phyloP scores from a whole-genome alignment of 2,329 filamentous ascomycete genomes.

The Trichoderma arundinaceum region DNA sequence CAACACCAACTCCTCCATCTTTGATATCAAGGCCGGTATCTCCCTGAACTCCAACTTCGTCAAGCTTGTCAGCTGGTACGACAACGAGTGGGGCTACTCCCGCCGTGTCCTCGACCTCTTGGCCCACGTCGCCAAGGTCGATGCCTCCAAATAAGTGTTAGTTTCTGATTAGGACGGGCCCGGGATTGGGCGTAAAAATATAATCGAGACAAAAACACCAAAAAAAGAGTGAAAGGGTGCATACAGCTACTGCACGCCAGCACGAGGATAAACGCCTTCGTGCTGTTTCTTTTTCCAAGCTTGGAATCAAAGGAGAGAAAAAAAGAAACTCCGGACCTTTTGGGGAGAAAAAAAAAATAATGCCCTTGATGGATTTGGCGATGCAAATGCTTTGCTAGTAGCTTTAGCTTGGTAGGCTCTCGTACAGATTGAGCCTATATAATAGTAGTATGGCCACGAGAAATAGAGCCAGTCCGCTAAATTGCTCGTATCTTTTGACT shows the following conservation, averaged over 20 bases:
- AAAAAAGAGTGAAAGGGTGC: slow-evolving; percentile 38
- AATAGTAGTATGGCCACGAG: slow-evolving; percentile 16
- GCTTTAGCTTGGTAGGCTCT: slow-evolving; percentile 17
- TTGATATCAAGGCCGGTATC: slow-evolving; percentile 99
- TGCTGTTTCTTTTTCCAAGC: slow-evolving; percentile 12
- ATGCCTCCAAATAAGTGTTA: slow-evolving; percentile 59
- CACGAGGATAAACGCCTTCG: background rate
- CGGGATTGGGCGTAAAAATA: background rate
- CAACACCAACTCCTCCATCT: slow-evolving; percentile 93
- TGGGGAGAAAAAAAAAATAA: slow-evolving; percentile 6
- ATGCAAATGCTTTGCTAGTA: background rate
- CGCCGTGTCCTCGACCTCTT: slow-evolving; percentile 88
- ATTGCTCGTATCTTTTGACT: background rate
- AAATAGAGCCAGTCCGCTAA: slow-evolving; percentile 28
- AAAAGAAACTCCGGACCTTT: slow-evolving; percentile 11
- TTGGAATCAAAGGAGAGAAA: slow-evolving; percentile 13
- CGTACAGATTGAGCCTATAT: slow-evolving; percentile 16
- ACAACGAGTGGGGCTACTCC: slow-evolving; percentile 99
- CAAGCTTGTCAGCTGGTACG: slow-evolving; percentile 98
- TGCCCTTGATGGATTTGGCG: slow-evolving; percentile 14
- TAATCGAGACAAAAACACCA: slow-evolving; percentile 30
- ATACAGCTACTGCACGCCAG: slow-evolving; percentile 7
- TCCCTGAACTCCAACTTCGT: slow-evolving; percentile 98
- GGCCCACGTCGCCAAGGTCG: slow-evolving; percentile 79
- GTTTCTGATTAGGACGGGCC: background rate